Conservation (phyloP, 192 early-diverging fungal species). For the Coemansia sp. region DNA sequence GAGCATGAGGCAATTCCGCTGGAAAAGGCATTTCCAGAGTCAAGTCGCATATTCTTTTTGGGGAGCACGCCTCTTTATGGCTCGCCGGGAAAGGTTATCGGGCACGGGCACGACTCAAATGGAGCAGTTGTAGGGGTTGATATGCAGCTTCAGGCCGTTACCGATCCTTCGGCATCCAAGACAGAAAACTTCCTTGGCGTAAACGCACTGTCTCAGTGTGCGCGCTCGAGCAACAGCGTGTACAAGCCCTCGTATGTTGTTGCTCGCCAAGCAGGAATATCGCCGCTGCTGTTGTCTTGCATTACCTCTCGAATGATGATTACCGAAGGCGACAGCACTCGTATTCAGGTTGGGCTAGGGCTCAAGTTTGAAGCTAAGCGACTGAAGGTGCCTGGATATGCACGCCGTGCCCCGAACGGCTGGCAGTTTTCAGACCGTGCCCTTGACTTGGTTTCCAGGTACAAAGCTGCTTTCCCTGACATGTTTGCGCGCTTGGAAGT, state of each 20-base stretch:
- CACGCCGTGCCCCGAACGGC: conserved; percentile 66
- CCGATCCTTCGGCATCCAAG: conserved; percentile 14
- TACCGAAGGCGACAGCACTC: conserved; percentile 59
- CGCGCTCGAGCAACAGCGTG: conserved; percentile 18
- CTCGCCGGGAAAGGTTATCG: conserved; percentile 63
- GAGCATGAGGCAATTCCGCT: conserved; percentile 70
- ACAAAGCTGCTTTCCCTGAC: conserved; percentile 64
- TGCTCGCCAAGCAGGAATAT: conserved; percentile 64
- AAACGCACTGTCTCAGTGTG: conserved; percentile 17
- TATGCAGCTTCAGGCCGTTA: conserved; percentile 29
- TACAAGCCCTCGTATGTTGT: conserved; percentile 69
- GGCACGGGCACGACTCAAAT: conserved; percentile 42
- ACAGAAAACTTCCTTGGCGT: conserved; percentile 40
- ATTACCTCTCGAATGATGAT: conserved; percentile 73
- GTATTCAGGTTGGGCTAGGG: conserved; percentile 77
- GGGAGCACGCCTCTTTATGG: conserved; percentile 71
- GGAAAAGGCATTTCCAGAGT: conserved; percentile 68
- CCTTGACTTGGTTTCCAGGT: conserved; percentile 67
- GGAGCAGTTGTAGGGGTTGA: conserved; percentile 23
- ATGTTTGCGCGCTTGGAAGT: conserved; percentile 50
- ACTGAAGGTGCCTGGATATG: conserved; percentile 86
- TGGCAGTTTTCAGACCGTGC: conserved; percentile 90
- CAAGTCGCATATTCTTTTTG: conserved; percentile 77
- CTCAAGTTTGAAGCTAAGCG: conserved; percentile 88
- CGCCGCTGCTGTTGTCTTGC: conserved; percentile 71